Evolutionary conservation across 2,329 filamentous ascomycete species (phyloP).

Genomic region (Hypoxylon sp.): DNA sequence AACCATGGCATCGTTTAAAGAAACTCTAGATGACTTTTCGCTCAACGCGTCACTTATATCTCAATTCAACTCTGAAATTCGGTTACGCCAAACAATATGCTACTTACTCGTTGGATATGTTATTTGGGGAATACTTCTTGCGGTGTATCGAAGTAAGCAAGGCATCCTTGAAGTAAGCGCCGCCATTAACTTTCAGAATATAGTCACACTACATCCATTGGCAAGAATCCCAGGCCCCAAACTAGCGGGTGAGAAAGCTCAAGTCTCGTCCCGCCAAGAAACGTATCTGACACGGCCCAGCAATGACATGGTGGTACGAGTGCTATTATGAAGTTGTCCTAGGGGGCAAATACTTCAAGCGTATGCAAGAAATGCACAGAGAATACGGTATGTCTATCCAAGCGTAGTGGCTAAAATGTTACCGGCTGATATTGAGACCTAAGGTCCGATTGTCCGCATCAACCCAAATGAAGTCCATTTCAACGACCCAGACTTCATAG

Average conservation of each 20-base stretch:
- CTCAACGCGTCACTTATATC: neutral
- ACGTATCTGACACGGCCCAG: constrained; percentile 25
- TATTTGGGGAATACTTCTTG: constrained; percentile 3
- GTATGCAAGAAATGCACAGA: constrained; percentile 53
- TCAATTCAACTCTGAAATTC: neutral
- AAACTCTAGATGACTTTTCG: constrained; percentile 1
- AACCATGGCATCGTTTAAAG: constrained; percentile 4
- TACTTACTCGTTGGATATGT: neutral
- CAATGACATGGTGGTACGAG: constrained; percentile 51
- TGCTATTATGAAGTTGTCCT: constrained; percentile 54
- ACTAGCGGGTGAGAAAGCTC: constrained; percentile 1
- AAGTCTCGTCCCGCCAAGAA: neutral
- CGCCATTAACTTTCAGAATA: neutral
- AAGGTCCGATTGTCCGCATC: constrained; percentile 53
- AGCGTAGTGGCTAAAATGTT: too few species aligned
- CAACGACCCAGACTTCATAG: constrained; percentile 50
- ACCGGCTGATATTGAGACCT: neutral
- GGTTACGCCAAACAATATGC: neutral
- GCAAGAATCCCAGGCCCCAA: constrained; percentile 8
- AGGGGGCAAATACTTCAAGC: constrained; percentile 51
- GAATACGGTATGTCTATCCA: constrained; percentile 50
- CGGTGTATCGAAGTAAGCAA: constrained; percentile 7
- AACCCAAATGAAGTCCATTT: constrained; percentile 52
- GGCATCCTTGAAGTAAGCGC: neutral
- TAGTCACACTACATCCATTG: constrained; percentile 11